These are phyloP conservation scores for Amanita pallidorosea DNA, from an alignment of 768 basidiomycete species.

Conservation along the genomic window DNA sequence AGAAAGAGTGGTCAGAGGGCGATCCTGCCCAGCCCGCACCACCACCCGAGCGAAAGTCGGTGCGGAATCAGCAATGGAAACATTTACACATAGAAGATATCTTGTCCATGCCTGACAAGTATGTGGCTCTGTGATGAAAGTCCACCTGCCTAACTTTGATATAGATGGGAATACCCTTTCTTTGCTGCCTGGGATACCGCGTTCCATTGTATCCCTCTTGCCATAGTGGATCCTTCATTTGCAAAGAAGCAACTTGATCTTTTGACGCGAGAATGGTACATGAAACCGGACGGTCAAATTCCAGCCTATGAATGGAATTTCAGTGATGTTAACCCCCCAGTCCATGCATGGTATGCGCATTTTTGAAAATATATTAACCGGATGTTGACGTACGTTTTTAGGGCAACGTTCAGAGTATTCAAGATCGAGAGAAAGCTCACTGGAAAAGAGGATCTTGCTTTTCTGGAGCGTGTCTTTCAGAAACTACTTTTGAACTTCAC, in stretches of 20 bases:
- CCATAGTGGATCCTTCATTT: conserved; percentile 89
- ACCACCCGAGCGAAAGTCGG: conserved; percentile 75
- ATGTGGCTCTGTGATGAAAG: conserved; percentile 11
- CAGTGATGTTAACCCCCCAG: conserved; percentile 95
- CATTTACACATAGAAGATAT: conserved; percentile 95
- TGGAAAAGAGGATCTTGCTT: conserved; percentile 81
- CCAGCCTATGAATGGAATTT: conserved; percentile 99
- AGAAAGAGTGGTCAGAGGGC: conserved; percentile 93
- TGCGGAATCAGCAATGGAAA: conserved; percentile 92
- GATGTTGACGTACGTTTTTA: conserved; percentile 15
- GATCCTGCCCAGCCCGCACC: conserved; percentile 94
- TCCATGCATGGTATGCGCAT: conserved; percentile 79
- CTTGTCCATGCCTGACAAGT: conserved; percentile 99
- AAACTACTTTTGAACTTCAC: conserved; percentile 96
- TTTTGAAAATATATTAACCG: neutral
- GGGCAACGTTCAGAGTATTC: conserved; percentile 97
- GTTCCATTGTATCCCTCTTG: conserved; percentile 98
- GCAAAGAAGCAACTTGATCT: conserved; percentile 97
- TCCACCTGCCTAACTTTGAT: conserved; percentile 1
- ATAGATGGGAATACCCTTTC: conserved; percentile 97
- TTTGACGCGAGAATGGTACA: conserved; percentile 97
- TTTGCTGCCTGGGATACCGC: conserved; percentile 98
- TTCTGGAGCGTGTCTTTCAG: conserved; percentile 97
- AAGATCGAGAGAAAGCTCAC: conserved; percentile 97
- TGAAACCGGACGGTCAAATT: conserved; percentile 97